Evolutionary conservation across 345 rosid species (phyloP), one percentile per base, ranked within the genome.

Genomic region (Euclidium syriacum): DNA sequence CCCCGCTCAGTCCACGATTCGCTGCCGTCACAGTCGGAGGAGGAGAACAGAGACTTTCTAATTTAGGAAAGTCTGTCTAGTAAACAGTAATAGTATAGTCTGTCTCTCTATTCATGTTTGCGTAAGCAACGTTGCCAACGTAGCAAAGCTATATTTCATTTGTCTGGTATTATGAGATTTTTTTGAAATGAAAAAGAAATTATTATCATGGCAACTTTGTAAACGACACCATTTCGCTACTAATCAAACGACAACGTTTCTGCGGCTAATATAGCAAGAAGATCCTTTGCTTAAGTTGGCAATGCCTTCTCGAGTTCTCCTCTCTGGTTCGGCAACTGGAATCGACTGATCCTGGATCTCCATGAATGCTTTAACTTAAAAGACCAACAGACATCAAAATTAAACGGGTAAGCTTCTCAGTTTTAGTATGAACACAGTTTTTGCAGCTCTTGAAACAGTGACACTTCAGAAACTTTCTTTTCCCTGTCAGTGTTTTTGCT

Each of bases 61-160:
- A 75, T 75, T 71, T 90, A 48, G 85, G 91, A 41, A 87, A 83
- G 70, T 63, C 30, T 66, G 88, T 78, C 14, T 86, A 83, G 70
- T n/a, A n/a, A 34, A 17, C 11, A 27, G 23, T 14, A n/a, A n/a
- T 5, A 48, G 24, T 38, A 6, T 12, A n/a, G 15, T 3, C 33
- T 44, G 19, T 48, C 18, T 64, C 30, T 19, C 9, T 23, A 19
- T 48, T 34, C 34, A 25, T 25, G 34, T 2, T 47, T 23, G 46
- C n/a, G n/a, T n/a, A n/a, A n/a, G n/a, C n/a, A n/a, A n/a, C n/a
- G n/a, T n/a, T n/a, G n/a, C 46, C 23, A 55, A 38, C 58, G 3
- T 12, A 27, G 27, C 14, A 29, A 32, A 4, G 55, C 55, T 29
- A 48, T 26, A 9, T 16, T 10, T 17, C 4, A 51, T 30, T 17